phyloP scores from a whole-genome alignment of 2,329 filamentous ascomycete species.

The Calonectria montana region DNA sequence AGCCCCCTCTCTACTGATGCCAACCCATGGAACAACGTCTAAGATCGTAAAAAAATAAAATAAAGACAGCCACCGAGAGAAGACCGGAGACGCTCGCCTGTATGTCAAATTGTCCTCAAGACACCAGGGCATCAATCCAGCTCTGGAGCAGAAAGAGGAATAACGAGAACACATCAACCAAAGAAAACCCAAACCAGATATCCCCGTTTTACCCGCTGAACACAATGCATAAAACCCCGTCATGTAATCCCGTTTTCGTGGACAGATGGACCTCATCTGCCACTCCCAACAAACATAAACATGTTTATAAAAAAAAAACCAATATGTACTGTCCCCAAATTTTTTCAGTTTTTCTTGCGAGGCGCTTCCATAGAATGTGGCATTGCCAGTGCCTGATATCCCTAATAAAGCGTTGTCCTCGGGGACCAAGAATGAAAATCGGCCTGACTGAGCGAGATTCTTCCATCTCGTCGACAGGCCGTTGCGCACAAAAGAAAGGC shows the following conservation, averaged over 20 bases:
- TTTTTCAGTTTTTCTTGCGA: constrained; percentile 30
- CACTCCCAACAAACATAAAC: constrained; percentile 38
- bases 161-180: constrained; percentile 33
- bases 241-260: constrained; percentile 47
- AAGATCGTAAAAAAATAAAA: constrained; percentile 41
- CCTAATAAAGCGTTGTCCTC: background rate
- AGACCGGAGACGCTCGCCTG: background rate
- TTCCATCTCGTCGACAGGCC: constrained; percentile 20
- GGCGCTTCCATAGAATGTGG: background rate
- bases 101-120: constrained; percentile 6
- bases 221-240: constrained; percentile 52
- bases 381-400: background rate
- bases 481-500: constrained; percentile 30
- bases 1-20: constrained; percentile 34
- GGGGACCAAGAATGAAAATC: constrained; percentile 25
- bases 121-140: constrained; percentile 25
- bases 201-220: constrained; percentile 50
- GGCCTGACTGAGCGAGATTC: constrained; percentile 17
- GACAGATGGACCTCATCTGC: constrained; percentile 33
- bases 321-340: constrained; percentile 47
- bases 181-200: constrained; percentile 38
- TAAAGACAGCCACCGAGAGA: constrained; percentile 21
- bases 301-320: constrained; percentile 26
- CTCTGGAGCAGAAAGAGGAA: constrained; percentile 25
- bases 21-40: constrained; percentile 30